Evolutionary conservation across 1,139 yeast species (phyloP).

Genomic region (Nematodospora anomalae): DNA sequence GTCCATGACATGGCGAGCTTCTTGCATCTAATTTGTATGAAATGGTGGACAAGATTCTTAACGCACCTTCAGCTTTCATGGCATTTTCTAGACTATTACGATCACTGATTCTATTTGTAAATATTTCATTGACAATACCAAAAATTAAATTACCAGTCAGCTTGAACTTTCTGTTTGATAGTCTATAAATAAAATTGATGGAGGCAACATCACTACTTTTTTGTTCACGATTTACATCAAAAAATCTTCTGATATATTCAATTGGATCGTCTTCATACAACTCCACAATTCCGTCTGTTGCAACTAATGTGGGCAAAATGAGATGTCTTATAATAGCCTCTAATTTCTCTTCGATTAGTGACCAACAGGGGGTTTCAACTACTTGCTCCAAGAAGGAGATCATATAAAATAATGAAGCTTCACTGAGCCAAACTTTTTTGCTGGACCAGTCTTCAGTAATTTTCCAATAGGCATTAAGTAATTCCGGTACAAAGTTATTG

Average conservation of each 20-base stretch:
- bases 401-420: slow-evolving; percentile 58
- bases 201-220: slow-evolving; percentile 83
- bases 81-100: slow-evolving; percentile 33
- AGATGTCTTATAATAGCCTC: slow-evolving; percentile 60
- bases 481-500: slow-evolving; percentile 58
- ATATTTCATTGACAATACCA: slow-evolving; percentile 50
- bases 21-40: slow-evolving; percentile 42
- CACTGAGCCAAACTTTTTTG: slow-evolving; percentile 60
- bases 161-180: slow-evolving; percentile 47
- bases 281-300: slow-evolving; percentile 55
- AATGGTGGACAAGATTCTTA: slow-evolving; percentile 48
- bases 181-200: slow-evolving; percentile 64
- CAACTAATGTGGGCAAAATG: slow-evolving; percentile 62
- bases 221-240: slow-evolving; percentile 69
- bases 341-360: slow-evolving; percentile 53
- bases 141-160: slow-evolving; percentile 44
- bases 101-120: slow-evolving; percentile 41
- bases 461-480: slow-evolving; percentile 57
- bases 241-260: slow-evolving; percentile 68
- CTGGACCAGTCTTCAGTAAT: slow-evolving; percentile 61
- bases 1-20: slow-evolving; percentile 45
- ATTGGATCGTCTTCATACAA: slow-evolving; percentile 72
- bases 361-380: slow-evolving; percentile 55
- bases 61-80: slow-evolving; percentile 50
- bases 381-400: slow-evolving; percentile 66